Conservation (phyloP, 805 yeast genomes). For the Myxozyma neotropica region DNA sequence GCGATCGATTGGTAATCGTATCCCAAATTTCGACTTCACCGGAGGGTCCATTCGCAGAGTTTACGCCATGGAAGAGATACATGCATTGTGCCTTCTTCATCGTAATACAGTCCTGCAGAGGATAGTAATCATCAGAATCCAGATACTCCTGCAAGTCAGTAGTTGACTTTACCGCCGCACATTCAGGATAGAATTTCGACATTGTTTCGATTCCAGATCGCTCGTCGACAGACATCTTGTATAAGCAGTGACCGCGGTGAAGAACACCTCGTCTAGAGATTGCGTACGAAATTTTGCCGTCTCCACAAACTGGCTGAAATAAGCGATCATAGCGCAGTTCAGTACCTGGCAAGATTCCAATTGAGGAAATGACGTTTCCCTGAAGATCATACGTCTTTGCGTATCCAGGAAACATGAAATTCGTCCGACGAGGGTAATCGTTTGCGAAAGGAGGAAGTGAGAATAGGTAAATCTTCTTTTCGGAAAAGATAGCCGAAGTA, state of each 20-base stretch:
- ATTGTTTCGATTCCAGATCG: constrained; percentile 26
- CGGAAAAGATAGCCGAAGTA: constrained; percentile 26
- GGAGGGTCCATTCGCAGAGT: constrained; percentile 20
- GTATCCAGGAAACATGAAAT: constrained; percentile 30
- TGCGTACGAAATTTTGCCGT: constrained; percentile 29
- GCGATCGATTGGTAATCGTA: constrained; percentile 9
- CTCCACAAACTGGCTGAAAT: constrained; percentile 20
- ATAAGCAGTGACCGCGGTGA: constrained; percentile 29
- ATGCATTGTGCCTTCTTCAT: constrained; percentile 19
- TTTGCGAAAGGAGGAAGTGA: constrained; percentile 27
- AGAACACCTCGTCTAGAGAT: constrained; percentile 30
- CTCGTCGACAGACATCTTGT: constrained; percentile 26
- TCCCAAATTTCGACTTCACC: constrained; percentile 34
- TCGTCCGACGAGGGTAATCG: constrained; percentile 15
- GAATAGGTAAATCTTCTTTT: constrained; percentile 29
- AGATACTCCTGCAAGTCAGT: background rate
- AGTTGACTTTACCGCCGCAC: background rate
- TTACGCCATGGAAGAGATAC: constrained; percentile 28
- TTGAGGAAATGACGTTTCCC: constrained; percentile 30
- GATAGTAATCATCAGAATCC: constrained; percentile 16
- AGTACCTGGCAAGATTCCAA: constrained; percentile 33
- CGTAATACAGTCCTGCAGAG: constrained; percentile 27
- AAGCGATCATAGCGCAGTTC: constrained; percentile 25
- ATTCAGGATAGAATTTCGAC: constrained; percentile 25
- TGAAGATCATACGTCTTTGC: constrained; percentile 28